Base-by-base conservation (phyloP, 768 basidiomycete species). In the Leccinum uliginosum region DNA sequence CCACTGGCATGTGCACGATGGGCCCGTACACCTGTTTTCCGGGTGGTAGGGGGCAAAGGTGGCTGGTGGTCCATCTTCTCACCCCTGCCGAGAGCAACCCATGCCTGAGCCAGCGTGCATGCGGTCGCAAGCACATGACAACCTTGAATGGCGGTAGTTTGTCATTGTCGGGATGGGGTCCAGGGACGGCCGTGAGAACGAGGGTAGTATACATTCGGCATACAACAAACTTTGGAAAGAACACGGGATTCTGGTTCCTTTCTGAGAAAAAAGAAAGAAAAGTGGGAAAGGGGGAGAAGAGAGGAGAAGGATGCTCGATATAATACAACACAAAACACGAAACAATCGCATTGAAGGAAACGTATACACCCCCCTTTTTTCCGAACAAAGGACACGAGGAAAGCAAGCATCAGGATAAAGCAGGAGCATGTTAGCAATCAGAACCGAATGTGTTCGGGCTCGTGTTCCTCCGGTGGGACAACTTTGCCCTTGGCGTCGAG, bases 401-500 rank as follows among this genome's bases (percentile, higher is more conserved):
- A 38, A 7, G 15, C 6, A 32, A 4, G 30, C 12, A 17, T 26
- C 29, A 3, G 6, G 17, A 23, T 19, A 0, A 29, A 19, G 15
- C 26, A 7, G 17, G 9, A n/a, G 10, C 3, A 17, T 35, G 17
- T 8, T 3, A 27, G 8, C 17, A 15, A 51, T 70, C 51, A 71
- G 35, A 65, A 63, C 17, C 17, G 56, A 0, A 70, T 59, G 23
- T 73, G 70, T 30, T 68, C 64, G 0, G 87, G 87, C 62, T 91
- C 89, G 58, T 89, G 87, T 6, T 74, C 75, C 45, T 79, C 68
- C 10, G 84, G 76, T 32, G 82, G 76, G n/a, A 90, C 75, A 2
- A 71, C 70, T 0, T 81, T 72, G 3, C 85, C 84, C 19, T 77
- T 68, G 26, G 77, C 76, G 65, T 86, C 76, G 56, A 90, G 67